Base-by-base conservation (phyloP, 768 basidiomycete species). In the Pulveroboletus sp. region DNA sequence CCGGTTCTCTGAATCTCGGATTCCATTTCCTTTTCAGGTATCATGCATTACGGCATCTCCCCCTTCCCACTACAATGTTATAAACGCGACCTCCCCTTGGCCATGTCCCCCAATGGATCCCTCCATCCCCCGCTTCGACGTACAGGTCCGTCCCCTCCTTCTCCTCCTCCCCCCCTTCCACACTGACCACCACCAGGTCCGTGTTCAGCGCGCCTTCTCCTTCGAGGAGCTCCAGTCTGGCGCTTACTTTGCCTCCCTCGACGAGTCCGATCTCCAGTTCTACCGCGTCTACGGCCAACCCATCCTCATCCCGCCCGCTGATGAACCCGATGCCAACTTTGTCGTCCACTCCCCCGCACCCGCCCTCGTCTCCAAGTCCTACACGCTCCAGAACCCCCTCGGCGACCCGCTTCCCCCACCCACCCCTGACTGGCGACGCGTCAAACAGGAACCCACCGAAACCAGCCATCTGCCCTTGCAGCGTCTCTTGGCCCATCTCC, bases 221-320 rank as follows among this genome's bases (percentile, higher is more conserved):
- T 67, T 69, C 41, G 66, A 67, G 41, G 68, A 67, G 45, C 61
- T 67, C 19, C 68, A 67, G 40, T 67, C 68, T 0, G 68, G 66
- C 19, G 49, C 68, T 3, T 67, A 60, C 61, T 60, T 67, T 31
- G 41, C 47, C 1, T 52, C 54, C 7, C 47, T 67, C 8, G 68
- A 69, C 56, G 66, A 67, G 34, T 66, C 63, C 10, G 66, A 67
- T 47, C 41, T 68, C 2, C 59, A 68, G 17, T 67, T 67, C 47
- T 69, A 64, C 38, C 64, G 54, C 13, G 48, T 68, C 1, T 67
- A 67, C 6, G 66, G 66, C 0, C 66, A 67, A 34, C 66, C 64
- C 8, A 61, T 67, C 38, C 56, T 69, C 40, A 66, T 69, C 16
- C 64, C 65, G 0, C 35, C 43, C 2, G 37, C 55, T 2, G 60